Evolutionary conservation across 2,329 filamentous ascomycete genomes (phyloP), one percentile per base, ranked within the genome.

Genomic region (Microdochium trichocladiopsis): DNA sequence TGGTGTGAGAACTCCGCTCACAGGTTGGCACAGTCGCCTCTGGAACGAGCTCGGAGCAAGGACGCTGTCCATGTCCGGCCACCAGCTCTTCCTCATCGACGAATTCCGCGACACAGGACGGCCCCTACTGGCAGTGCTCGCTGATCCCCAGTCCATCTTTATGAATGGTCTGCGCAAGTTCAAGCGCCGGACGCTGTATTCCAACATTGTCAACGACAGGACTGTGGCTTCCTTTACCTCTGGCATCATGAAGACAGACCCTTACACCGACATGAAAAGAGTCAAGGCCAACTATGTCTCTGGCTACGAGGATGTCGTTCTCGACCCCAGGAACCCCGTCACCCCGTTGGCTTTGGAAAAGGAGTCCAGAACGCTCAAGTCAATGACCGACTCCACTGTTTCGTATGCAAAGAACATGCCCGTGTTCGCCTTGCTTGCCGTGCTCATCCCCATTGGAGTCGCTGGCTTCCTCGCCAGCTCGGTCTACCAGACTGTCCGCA

Each of bases 61-160:
- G 52, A 90, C 87, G 0, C 71, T 97, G 4, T 95, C 89, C 53
- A 84, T 82, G 63, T 95, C 90, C 0, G 93, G 93, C 4, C 79
- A 86, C 49, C 93, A 97, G 66, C 76, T 97, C 10, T 97, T 96
- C 66, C 84, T 84, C 52, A 87, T 94, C 54, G 93, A 97, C 71
- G 74, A 79, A 4, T 96, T 96, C 68, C 84, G 91, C 53, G 84
- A 89, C 56, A 95, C 90, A 1, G 85, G 82, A n/a, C 80, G 84
- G 41, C 90, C 92, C 0, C 74, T 97, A 10, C 78, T 97, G 21
- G 79, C 87, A 49, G 77, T 96, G 10, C 77, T 97, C 25, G 88
- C 92, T 5, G 92, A 96, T 58, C 84, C 87, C 0, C 79, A 86
- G 49, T 92, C 88, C 56, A 88, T 96, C 58, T 97, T 97, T 71